Percentiles rank a stretch among this genome's conserved stretches.
These are phyloP conservation scores for Eutrema yunnanense DNA, from an alignment of 345 rosid species.

Conservation along the genomic window DNA sequence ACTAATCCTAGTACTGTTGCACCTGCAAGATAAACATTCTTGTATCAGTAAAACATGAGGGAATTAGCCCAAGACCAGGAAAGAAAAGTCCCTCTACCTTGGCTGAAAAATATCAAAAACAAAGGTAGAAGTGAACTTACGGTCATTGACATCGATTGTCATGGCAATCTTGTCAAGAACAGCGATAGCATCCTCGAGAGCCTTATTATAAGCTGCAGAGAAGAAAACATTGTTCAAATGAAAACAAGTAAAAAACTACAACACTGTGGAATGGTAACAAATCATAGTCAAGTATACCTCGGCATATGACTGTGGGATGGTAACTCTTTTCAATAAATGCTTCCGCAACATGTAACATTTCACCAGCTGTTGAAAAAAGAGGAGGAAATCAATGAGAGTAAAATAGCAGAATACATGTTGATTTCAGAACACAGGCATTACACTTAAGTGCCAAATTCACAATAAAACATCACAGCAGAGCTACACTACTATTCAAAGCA, in stretches of 20 bases:
- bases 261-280: not conserved
- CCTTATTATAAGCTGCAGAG: constrained; percentile 79
- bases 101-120: not conserved
- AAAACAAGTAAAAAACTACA: not conserved
- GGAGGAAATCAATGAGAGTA: not conserved
- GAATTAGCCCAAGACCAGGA: not conserved
- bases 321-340: constrained; percentile 81
- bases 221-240: not conserved
- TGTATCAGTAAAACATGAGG: not conserved
- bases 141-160: constrained; percentile 71
- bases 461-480: not conserved
- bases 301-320: constrained; percentile 93
- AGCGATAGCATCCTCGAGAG: constrained; percentile 86
- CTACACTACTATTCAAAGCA: not conserved
- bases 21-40: constrained; percentile 13
- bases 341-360: constrained; percentile 98
- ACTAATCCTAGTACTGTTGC: constrained; percentile 64
- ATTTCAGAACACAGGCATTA: not conserved
- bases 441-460: not conserved
- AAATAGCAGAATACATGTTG: not conserved
- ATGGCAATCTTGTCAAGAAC: constrained; percentile 94
- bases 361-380: constrained; percentile 60
- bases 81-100: not conserved
- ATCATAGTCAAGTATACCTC: constrained; percentile 41
- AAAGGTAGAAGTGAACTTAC: constrained; percentile 39